phyloP scores from a whole-genome alignment of 2,329 filamentous ascomycete genomes.

The Diaporthe citri region DNA sequence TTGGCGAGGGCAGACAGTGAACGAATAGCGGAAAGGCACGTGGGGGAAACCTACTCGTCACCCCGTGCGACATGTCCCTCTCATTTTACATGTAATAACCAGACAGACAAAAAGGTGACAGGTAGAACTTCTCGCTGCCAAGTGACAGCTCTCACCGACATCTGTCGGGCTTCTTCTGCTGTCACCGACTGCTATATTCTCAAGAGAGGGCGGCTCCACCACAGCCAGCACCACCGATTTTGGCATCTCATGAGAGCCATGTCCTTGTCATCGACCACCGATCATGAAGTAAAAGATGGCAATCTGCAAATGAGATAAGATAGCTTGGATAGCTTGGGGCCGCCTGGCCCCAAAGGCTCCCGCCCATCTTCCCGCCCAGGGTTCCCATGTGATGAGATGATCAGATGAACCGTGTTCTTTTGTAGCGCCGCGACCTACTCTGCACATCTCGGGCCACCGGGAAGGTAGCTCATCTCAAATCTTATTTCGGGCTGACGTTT shows the following conservation, averaged over 20 bases:
- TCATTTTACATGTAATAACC: not conserved
- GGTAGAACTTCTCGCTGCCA: not conserved
- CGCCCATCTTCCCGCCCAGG: constrained; percentile 4
- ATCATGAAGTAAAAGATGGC: not conserved
- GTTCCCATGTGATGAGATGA: constrained; percentile 13
- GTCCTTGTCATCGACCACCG: not conserved
- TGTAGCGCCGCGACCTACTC: not conserved
- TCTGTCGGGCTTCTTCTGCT: not conserved
- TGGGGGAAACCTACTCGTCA: not conserved
- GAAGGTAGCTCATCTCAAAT: not conserved
- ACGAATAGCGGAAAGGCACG: constrained; percentile 15
- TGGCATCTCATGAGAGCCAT: not conserved
- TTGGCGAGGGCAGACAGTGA: not conserved
- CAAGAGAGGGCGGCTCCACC: constrained; percentile 5
- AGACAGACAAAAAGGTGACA: not conserved
- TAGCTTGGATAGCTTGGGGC: not conserved
- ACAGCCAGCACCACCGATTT: not conserved
- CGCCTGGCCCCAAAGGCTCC: not conserved
- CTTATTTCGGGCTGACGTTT: not conserved
- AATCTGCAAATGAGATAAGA: constrained; percentile 17
- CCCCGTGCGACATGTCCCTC: not conserved
- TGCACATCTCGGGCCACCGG: not conserved
- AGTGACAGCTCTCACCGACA: constrained; percentile 25
- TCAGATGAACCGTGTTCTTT: constrained; percentile 19
- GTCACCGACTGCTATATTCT: not conserved